A percentile compares a stretch with the other conserved stretches of the same genome.
phyloP scores from a whole-genome alignment of 1,284 basidiomycete genomes.

The Mycena citricolor region DNA sequence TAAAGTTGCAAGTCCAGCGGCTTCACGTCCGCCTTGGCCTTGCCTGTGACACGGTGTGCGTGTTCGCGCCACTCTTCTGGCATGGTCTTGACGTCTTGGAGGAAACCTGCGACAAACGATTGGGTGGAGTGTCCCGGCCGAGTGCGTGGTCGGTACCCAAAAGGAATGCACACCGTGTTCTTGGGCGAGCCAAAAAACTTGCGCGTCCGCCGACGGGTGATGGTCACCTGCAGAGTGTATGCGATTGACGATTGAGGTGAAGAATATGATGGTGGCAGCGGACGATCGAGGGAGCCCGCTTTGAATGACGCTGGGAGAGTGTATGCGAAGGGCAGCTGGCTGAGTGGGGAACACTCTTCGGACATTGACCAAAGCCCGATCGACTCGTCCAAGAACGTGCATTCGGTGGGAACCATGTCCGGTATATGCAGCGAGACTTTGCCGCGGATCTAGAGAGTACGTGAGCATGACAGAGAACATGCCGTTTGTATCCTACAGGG shows the following conservation, averaged over 20 bases:
- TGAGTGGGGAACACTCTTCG: too few species aligned
- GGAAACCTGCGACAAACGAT: constrained; percentile 4
- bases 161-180: constrained; percentile 35
- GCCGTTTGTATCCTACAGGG: constrained; percentile 7
- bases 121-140: constrained; percentile 5
- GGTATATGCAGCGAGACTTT: too few species aligned
- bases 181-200: constrained; percentile 38
- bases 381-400: background rate
- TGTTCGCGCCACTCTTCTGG: constrained; percentile 18
- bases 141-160: constrained; percentile 12
- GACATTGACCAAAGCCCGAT: too few species aligned
- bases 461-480: background rate
- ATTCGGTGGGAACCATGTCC: constrained; percentile 5
- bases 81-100: constrained; percentile 14
- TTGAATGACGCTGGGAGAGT: constrained; percentile 47
- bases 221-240: constrained; percentile 46
- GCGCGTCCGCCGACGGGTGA: constrained; percentile 37
- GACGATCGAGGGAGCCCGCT: constrained; percentile 33
- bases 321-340: constrained; percentile 47
- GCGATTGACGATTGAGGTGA: constrained; percentile 33
- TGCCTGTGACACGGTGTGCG: background rate
- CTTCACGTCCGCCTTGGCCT: constrained; percentile 15
- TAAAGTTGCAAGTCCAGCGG: constrained; percentile 38
- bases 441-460: background rate
- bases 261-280: constrained; percentile 57